Percentiles rank a stretch among this genome's conserved stretches.
These are phyloP conservation scores for Musa acuminata DNA, from an alignment of 176 grass and related monocot genomes.

Conservation along the genomic window DNA sequence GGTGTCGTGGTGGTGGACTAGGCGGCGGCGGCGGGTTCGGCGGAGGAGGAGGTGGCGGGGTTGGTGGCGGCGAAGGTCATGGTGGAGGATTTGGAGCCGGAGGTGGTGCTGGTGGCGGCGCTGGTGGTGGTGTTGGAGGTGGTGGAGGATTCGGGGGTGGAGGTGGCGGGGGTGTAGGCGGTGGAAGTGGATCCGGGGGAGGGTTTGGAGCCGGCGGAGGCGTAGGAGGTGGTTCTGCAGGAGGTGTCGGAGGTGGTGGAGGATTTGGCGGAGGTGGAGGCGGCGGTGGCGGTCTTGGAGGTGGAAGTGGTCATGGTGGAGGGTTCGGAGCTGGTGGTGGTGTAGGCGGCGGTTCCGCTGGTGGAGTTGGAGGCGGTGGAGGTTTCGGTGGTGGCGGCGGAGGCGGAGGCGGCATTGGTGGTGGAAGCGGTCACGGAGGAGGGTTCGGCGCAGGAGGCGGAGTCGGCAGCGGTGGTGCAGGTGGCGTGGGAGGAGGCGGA, in stretches of 20 bases:
- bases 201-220: not conserved
- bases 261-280: not conserved
- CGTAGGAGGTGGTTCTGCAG: not conserved
- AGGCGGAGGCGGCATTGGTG: not conserved
- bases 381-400: not conserved
- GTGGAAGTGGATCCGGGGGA: not conserved
- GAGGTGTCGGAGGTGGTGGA: not conserved
- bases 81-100: not conserved
- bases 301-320: not conserved
- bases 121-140: not conserved
- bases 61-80: not conserved
- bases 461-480: not conserved
- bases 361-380: not conserved
- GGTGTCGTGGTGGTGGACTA: not conserved
- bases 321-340: not conserved
- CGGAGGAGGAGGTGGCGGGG: not conserved
- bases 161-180: not conserved
- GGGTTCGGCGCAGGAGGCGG: not conserved
- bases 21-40: not conserved
- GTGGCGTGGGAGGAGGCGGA: not conserved
- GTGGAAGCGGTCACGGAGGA: not conserved
- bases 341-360: not conserved
- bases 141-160: not conserved
- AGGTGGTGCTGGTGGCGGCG: not conserved
- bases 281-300: not conserved